Evolutionary conservation across 768 basidiomycete genomes (phyloP).

Genomic region (Lactifluus hygrophoroides): DNA sequence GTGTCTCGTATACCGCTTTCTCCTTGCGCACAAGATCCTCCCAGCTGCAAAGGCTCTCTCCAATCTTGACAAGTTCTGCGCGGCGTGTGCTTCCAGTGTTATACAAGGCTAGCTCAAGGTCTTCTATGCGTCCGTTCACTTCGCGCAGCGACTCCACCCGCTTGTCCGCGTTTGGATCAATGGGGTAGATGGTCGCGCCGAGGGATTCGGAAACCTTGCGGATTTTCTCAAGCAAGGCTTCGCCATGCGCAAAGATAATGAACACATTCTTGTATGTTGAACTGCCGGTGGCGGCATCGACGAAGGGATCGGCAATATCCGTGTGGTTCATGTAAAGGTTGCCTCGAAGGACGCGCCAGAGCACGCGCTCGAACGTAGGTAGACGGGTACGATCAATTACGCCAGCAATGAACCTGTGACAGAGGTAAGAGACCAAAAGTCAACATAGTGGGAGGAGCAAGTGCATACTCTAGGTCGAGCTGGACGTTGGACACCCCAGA

Average conservation of each 20-base stretch:
- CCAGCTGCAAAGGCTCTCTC: conserved; percentile 82
- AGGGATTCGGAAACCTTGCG: conserved; percentile 98
- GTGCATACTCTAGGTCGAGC: conserved; percentile 81
- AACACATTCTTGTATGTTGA: conserved; percentile 98
- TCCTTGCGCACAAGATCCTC: conserved; percentile 91
- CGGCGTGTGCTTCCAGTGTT: conserved; percentile 83
- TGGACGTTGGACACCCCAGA: conserved; percentile 38
- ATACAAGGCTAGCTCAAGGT: conserved; percentile 80
- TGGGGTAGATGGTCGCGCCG: conserved; percentile 94
- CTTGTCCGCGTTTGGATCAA: conserved; percentile 90
- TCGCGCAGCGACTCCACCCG: conserved; percentile 85
- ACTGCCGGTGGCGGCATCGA: conserved; percentile 72
- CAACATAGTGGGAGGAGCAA: neutral
- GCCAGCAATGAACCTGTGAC: conserved; percentile 82
- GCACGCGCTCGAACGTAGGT: conserved; percentile 90
- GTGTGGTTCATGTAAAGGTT: conserved; percentile 99
- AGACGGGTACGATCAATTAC: conserved; percentile 91
- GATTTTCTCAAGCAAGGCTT: conserved; percentile 88
- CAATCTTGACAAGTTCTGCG: conserved; percentile 72
- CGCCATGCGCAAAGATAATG: conserved; percentile 98
- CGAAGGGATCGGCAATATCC: conserved; percentile 88
- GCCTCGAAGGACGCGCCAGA: conserved; percentile 96
- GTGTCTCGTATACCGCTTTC: conserved; percentile 91
- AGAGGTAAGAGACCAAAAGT: neutral
- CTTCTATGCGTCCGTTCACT: conserved; percentile 82